phyloP scores from a whole-genome alignment of 148 eudicot species.

The Drosera capensis region DNA sequence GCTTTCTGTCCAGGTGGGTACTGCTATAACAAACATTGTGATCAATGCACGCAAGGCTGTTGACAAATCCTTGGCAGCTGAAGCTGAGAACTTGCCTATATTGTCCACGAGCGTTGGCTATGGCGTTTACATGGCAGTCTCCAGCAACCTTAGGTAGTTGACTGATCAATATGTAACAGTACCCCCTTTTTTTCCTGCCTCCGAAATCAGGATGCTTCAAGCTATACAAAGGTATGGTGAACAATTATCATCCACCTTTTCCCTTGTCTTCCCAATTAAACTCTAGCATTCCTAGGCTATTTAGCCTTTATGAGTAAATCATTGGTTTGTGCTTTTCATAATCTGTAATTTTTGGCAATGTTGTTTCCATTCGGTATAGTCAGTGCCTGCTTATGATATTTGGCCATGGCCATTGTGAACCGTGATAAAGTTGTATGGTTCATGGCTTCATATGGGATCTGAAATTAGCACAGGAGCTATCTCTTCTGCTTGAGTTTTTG shows the following conservation, averaged over 20 bases:
- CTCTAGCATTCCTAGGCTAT: no score
- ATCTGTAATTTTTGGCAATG: no score
- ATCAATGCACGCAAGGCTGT: conserved; percentile 79
- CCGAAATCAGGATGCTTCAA: background rate
- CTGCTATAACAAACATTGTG: conserved; percentile 59
- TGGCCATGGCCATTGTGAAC: no score
- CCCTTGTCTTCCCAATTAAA: no score
- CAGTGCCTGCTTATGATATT: no score
- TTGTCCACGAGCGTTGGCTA: conserved; percentile 78
- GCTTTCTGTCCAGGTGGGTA: conserved; percentile 47
- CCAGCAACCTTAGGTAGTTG: conserved; percentile 78
- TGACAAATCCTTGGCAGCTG: conserved; percentile 40
- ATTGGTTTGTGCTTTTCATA: no score
- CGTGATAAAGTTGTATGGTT: no score
- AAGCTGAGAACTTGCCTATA: conserved; percentile 72
- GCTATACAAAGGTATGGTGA: background rate
- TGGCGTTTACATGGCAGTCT: conserved; percentile 88
- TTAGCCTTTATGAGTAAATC: no score
- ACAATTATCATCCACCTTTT: no score
- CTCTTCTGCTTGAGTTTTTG: background rate
- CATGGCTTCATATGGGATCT: no score
- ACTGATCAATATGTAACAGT: background rate
- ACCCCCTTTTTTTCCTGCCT: background rate
- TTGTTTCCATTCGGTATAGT: no score
- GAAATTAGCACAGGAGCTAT: background rate